Evolutionary conservation across 305 asterid species (phyloP), one percentile per base, ranked within the genome.

Genomic region (Fraxinus nigra): DNA sequence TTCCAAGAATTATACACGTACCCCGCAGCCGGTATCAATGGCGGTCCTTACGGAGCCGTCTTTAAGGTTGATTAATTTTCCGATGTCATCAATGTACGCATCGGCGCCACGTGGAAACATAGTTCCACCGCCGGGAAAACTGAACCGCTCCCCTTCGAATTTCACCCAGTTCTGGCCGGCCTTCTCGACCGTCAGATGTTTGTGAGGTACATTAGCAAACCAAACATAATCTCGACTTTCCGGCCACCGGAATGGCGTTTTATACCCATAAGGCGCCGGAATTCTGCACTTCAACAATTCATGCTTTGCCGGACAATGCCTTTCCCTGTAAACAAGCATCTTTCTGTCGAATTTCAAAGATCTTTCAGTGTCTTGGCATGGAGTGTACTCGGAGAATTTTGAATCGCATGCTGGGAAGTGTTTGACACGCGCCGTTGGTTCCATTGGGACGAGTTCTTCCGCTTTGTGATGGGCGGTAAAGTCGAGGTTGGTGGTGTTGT

Each of bases 111-210:
- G 97, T 74, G 97, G 98, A 54, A 95, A 95, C 98, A 92, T 95
- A 65, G 99, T 94, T 16, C 99, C 97, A 13, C 99, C 99, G 34
- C 99, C 98, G 16, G 99, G 99, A 75, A 95, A 95, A 1, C 81
- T 92, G 85, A 95, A 94, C 93, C 97, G 93, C 80, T 95, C 99
- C 0, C 92, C 95, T 7, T 92, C 81, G 80, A 90, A 94, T 84
- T 97, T 92, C 87, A 95, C 97, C 99, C 99, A 95, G 24, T 95
- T 95, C 97, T 95, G 99, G 0, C 92, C 92, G 8, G 97, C 98
- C 78, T 95, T 95, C 89, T 95, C 99, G 26, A 95, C 97, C 82
- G 98, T 95, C 78, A 95, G 84, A 46, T 94, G 98, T 90, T 95
- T 95, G 80, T 95, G 99, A 14, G 99, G 99, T 78, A 91, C 99